These are phyloP conservation scores for Tagetes erecta DNA, from an alignment of 129 eudicot genomes.

Conservation along the genomic window DNA sequence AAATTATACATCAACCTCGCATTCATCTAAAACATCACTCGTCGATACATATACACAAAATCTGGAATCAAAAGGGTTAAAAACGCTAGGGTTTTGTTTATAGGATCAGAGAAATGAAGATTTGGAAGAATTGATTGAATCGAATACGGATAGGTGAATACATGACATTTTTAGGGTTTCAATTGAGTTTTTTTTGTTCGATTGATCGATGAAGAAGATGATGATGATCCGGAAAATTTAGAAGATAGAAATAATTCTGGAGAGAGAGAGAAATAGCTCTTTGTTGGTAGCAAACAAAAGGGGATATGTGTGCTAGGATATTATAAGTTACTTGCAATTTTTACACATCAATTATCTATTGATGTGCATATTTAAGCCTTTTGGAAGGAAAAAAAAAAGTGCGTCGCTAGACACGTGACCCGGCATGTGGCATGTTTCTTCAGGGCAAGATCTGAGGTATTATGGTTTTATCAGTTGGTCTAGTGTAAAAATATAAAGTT, in stretches of 20 bases:
- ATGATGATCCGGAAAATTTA: conserved; percentile 5
- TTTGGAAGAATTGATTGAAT: conserved; percentile 25
- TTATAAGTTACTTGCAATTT: conserved; percentile 11
- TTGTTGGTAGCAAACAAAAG: conserved; percentile 32
- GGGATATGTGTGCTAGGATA: conserved; percentile 27
- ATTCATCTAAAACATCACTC: conserved; percentile 22
- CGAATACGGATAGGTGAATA: conserved; percentile 14
- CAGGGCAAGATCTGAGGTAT: too few relatives aligned
- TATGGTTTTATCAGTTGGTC: too few relatives aligned
- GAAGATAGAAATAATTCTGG: conserved; percentile 35
- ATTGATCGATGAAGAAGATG: conserved; percentile 31
- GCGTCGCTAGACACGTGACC: too few relatives aligned
- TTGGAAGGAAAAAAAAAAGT: not conserved
- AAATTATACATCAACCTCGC: conserved; percentile 23
- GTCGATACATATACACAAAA: conserved; percentile 17
- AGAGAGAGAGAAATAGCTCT: conserved; percentile 25
- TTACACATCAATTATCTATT: conserved; percentile 3
- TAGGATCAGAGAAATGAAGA: conserved; percentile 26
- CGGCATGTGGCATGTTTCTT: too few relatives aligned
- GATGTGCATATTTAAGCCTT: not conserved
- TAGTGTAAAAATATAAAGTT: too few relatives aligned
- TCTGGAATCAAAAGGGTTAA: conserved; percentile 23
- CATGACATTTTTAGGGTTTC: conserved; percentile 28
- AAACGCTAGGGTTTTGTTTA: conserved; percentile 41
- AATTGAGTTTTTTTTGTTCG: conserved; percentile 12